These are phyloP conservation scores for Pouteria glomerata DNA, from an alignment of 148 eudicot genomes.

Conservation along the genomic window DNA sequence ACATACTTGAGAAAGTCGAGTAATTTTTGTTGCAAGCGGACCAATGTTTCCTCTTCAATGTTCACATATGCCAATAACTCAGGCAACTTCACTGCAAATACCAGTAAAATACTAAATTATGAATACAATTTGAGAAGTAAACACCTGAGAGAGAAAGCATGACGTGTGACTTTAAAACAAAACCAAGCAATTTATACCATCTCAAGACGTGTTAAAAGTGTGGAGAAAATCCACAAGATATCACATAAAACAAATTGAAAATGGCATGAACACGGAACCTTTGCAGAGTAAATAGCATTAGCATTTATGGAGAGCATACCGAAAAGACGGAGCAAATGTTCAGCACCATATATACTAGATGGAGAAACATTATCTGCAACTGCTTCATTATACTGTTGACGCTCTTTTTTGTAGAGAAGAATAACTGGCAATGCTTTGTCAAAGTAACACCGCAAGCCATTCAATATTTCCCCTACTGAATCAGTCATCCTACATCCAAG, in stretches of 20 bases:
- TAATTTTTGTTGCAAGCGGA: constrained; percentile 63
- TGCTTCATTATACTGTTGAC: constrained; percentile 71
- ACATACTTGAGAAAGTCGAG: constrained; percentile 75
- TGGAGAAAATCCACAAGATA: not conserved
- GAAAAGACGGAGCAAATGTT: constrained; percentile 94
- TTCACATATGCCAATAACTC: constrained; percentile 58
- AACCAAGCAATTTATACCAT: constrained; percentile 1
- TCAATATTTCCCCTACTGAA: constrained; percentile 71
- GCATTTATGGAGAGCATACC: constrained; percentile 43
- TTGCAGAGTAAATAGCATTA: not conserved
- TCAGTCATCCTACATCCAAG: constrained; percentile 54
- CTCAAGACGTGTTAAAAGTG: not conserved
- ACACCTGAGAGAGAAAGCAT: not conserved
- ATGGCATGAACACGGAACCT: not conserved
- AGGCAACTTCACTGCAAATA: constrained; percentile 74
- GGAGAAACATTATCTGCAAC: constrained; percentile 72
- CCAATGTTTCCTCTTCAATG: constrained; percentile 67
- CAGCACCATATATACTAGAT: constrained; percentile 89
- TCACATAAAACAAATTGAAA: not conserved
- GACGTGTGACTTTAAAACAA: not conserved
- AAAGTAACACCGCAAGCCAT: constrained; percentile 82
- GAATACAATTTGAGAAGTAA: not conserved
- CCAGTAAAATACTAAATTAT: not conserved
- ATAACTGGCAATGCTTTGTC: constrained; percentile 81
- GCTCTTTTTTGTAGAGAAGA: constrained; percentile 91